These are phyloP conservation scores for Chytriomyces sp. DNA, from an alignment of 192 early-diverging fungal genomes.

Conservation along the genomic window DNA sequence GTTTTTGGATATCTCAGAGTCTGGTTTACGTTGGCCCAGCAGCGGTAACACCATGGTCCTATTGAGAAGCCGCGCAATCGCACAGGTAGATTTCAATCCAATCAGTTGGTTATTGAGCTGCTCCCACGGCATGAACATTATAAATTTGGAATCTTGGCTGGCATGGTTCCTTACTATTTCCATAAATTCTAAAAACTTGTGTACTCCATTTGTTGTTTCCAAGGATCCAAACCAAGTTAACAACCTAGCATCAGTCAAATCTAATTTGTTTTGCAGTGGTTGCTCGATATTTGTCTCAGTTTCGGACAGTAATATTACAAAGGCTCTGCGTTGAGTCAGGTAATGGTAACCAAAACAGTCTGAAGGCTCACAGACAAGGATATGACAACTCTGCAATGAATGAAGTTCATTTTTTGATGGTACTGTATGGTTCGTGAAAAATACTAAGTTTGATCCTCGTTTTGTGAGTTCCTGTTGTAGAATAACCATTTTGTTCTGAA, in stretches of 20 bases:
- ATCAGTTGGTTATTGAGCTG: constrained; percentile 49
- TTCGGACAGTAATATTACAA: too few relatives aligned
- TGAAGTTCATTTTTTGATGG: too few relatives aligned
- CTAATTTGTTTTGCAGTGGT: too few relatives aligned
- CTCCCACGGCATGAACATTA: constrained; percentile 46
- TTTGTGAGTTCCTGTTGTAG: too few relatives aligned
- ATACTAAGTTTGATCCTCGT: too few relatives aligned
- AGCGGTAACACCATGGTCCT: constrained; percentile 40
- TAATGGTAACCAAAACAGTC: not conserved
- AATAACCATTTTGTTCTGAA: too few relatives aligned
- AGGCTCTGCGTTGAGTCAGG: not conserved
- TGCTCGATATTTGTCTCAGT: too few relatives aligned
- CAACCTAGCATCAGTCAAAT: too few relatives aligned
- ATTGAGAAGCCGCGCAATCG: constrained; percentile 30
- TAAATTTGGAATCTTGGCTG: not conserved
- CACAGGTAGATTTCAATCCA: constrained; percentile 37
- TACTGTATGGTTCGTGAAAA: too few relatives aligned
- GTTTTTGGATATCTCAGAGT: not conserved
- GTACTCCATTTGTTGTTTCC: too few relatives aligned
- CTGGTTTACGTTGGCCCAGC: constrained; percentile 29
- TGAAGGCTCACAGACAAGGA: not conserved
- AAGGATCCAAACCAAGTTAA: too few relatives aligned
- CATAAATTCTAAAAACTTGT: not conserved
- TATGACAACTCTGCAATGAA: not conserved
- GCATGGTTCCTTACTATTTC: not conserved